These are phyloP conservation scores for Yamadazyma triangularis DNA, from an alignment of 1,139 yeast species.

Conservation along the genomic window DNA sequence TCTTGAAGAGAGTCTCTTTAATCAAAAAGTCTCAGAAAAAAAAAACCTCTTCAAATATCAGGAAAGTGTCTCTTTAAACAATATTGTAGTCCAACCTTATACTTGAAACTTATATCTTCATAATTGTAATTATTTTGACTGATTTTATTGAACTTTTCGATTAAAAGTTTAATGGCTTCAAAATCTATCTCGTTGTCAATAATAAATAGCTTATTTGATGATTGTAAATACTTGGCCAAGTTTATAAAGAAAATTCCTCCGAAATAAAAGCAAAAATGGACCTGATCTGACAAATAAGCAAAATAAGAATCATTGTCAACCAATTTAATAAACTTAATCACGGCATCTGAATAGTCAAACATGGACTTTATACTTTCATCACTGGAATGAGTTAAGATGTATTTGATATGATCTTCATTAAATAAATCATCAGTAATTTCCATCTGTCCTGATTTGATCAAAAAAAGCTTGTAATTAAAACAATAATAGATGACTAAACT, in stretches of 20 bases:
- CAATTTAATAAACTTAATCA: conserved; percentile 35
- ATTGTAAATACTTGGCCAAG: conserved; percentile 11
- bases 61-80: conserved; percentile 10
- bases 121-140: conserved; percentile 24
- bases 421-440: conserved; percentile 12
- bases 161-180: conserved; percentile 16
- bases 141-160: conserved; percentile 27
- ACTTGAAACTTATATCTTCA: conserved; percentile 27
- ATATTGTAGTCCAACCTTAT: conserved; percentile 21
- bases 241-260: conserved; percentile 44
- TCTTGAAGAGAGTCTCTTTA: too few relatives aligned
- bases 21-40: too few relatives aligned
- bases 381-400: conserved; percentile 19
- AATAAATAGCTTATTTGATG: conserved; percentile 6
- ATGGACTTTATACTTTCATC: conserved; percentile 19
- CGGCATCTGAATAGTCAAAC: conserved; percentile 33
- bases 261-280: conserved; percentile 55
- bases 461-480: conserved; percentile 23
- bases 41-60: too few relatives aligned
- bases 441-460: conserved; percentile 7
- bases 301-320: conserved; percentile 59
- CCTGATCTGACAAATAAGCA: conserved; percentile 65
- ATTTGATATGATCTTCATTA: conserved; percentile 21
- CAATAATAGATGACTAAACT: conserved; percentile 43
- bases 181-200: conserved; percentile 7